A percentile compares a stretch with the other conserved stretches of the same genome.
Evolutionary conservation across 352 stramenopile genomes (phyloP).

Genomic region (Phytopythium montanum): DNA sequence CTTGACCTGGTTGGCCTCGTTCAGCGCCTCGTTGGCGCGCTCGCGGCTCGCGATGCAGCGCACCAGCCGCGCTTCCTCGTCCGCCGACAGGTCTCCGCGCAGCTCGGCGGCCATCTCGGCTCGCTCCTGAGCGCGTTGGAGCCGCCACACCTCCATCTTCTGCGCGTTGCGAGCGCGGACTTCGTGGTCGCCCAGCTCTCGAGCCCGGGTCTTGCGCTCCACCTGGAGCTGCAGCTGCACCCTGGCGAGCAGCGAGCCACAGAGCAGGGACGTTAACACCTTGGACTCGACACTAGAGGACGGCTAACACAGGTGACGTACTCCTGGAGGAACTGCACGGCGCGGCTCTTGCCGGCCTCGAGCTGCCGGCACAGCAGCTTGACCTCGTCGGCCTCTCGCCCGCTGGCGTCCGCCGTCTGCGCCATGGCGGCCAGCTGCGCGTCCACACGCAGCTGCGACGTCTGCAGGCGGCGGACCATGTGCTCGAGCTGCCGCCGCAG

Average conservation of each 20-base stretch:
- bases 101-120: conserved; percentile 76
- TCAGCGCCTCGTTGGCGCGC: conserved; percentile 57
- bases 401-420: conserved; percentile 58
- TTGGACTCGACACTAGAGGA: not conserved
- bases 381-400: conserved; percentile 65
- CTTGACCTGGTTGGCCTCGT: conserved; percentile 61
- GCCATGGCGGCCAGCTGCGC: conserved; percentile 66
- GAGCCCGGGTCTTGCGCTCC: conserved; percentile 52
- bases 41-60: conserved; percentile 63
- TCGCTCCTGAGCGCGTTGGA: conserved; percentile 67
- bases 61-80: conserved; percentile 55
- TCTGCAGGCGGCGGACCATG: conserved; percentile 79
- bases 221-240: conserved; percentile 71
- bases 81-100: conserved; percentile 59
- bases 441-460: conserved; percentile 65
- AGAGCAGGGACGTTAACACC: not conserved
- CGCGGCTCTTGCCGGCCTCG: conserved; percentile 66
- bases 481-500: conserved; percentile 66
- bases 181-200: conserved; percentile 71
- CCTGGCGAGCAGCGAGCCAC: conserved; percentile 1
- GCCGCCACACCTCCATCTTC: conserved; percentile 75
- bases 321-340: conserved; percentile 77
- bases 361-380: conserved; percentile 73
- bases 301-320: conserved; percentile 12
- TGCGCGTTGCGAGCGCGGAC: conserved; percentile 79